Conservation (phyloP, 345 rosid genomes). For the Ceriops tagal region DNA sequence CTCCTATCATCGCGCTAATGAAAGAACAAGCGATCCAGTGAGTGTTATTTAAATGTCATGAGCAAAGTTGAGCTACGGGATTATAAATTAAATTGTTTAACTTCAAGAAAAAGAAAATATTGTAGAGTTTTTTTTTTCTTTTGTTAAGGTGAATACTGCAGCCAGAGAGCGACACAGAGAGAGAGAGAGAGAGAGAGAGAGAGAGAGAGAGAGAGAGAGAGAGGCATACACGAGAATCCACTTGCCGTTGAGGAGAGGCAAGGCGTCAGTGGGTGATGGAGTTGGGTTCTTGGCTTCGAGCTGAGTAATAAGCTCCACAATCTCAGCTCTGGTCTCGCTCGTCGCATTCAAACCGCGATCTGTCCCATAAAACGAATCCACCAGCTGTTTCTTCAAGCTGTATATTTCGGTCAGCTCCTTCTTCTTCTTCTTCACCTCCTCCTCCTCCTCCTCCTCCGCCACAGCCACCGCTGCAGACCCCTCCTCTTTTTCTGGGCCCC, state of each 20-base stretch:
- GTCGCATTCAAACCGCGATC: conserved; percentile 64
- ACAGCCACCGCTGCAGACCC: conserved; percentile 17
- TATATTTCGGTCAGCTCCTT: conserved; percentile 47
- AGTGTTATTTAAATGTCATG: no score
- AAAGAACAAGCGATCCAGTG: no score
- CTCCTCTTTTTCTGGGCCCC: conserved; percentile 32
- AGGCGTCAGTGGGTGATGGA: conserved; percentile 75
- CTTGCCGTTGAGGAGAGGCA: conserved; percentile 76
- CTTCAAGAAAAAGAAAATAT: no score
- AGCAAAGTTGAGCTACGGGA: no score
- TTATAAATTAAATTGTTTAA: no score
- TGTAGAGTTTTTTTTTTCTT: no score
- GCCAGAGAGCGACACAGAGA: not conserved
- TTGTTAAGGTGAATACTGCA: no score
- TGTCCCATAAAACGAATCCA: conserved; percentile 74
- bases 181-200: not conserved
- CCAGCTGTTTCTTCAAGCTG: conserved; percentile 54
- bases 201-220: not conserved
- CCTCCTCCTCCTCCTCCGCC: conserved; percentile 43
- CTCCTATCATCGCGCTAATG: no score
- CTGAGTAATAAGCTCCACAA: conserved; percentile 80
- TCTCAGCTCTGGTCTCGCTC: conserved; percentile 86
- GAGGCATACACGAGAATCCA: conserved; percentile 85
- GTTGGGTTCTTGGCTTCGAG: conserved; percentile 87
- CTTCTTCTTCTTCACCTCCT: conserved; percentile 1